Evolutionary conservation across 805 yeast genomes (phyloP).

Genomic region (Saccharomycopsis oosterbeekiorum): DNA sequence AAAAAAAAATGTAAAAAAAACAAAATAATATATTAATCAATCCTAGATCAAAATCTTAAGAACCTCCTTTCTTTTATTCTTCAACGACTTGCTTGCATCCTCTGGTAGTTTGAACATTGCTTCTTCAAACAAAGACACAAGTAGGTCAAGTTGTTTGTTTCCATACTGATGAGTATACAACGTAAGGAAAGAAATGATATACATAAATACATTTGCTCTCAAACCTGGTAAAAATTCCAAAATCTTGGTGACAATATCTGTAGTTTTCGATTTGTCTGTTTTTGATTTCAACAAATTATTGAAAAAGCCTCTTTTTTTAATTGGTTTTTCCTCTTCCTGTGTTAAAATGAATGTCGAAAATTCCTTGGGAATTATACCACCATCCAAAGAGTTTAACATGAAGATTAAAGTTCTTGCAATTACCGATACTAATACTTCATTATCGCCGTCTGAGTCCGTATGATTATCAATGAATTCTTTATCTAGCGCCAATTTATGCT

Average conservation of each 20-base stretch:
- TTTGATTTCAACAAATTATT: conserved; percentile 19
- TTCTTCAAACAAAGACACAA: conserved; percentile 17
- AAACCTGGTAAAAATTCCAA: conserved; percentile 32
- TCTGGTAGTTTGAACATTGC: conserved; percentile 12
- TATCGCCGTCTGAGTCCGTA: conserved; percentile 17
- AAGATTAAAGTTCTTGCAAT: conserved; percentile 23
- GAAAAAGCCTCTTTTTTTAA: conserved; percentile 24
- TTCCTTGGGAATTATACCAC: conserved; percentile 32
- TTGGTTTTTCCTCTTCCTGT: conserved; percentile 22
- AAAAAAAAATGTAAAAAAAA: background rate
- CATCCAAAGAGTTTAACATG: conserved; percentile 29
- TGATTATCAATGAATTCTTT: conserved; percentile 10
- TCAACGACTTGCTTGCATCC: conserved; percentile 8
- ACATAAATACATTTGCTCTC: conserved; percentile 34
- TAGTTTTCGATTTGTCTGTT: conserved; percentile 17
- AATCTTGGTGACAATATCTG: conserved; percentile 26
- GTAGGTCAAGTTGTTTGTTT: background rate
- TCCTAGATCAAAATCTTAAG: conserved; percentile 9
- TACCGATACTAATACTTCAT: conserved; percentile 22
- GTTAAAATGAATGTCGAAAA: conserved; percentile 22
- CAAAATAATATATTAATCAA: background rate
- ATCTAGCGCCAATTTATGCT: conserved; percentile 12
- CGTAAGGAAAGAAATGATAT: conserved; percentile 31
- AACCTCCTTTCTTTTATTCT: conserved; percentile 15
- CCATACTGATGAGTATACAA: conserved; percentile 22